phyloP scores from a whole-genome alignment of 331 rosid species.

The Saraca asoca region DNA sequence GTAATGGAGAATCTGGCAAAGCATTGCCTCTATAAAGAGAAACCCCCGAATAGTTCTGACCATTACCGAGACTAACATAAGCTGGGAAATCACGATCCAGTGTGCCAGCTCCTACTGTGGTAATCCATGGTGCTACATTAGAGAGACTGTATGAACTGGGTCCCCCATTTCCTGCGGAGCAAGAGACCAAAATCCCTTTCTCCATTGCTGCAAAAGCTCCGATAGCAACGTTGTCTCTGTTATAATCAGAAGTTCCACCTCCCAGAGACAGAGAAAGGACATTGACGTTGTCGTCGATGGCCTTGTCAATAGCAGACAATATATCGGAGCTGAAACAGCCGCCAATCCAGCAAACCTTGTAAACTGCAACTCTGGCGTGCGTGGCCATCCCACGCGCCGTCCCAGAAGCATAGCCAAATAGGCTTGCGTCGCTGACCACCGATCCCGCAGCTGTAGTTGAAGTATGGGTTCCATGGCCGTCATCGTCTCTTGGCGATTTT shows the following conservation, averaged over 20 bases:
- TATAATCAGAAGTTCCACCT: slow-evolving; percentile 78
- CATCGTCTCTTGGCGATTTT: slow-evolving; percentile 79
- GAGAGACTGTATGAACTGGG: slow-evolving; percentile 65
- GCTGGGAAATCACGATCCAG: slow-evolving; percentile 67
- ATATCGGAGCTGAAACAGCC: slow-evolving; percentile 98
- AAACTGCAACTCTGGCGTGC: slow-evolving; percentile 69
- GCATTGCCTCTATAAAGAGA: slow-evolving; percentile 69
- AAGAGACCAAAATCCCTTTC: slow-evolving; percentile 79
- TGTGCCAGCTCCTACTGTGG: no score
- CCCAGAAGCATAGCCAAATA: slow-evolving; percentile 68
- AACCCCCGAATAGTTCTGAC: slow-evolving; percentile 76
- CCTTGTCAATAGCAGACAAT: slow-evolving; percentile 68
- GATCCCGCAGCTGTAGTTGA: slow-evolving; percentile 79
- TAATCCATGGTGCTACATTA: slow-evolving; percentile 73
- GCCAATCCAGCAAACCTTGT: slow-evolving; percentile 87
- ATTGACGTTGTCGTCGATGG: slow-evolving; percentile 64
- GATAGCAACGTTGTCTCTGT: slow-evolving; percentile 76
- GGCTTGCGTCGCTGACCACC: slow-evolving; percentile 51
- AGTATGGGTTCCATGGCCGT: slow-evolving; percentile 92
- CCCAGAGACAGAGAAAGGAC: slow-evolving; percentile 85
- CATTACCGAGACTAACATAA: slow-evolving; percentile 63
- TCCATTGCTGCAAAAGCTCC: slow-evolving; percentile 88
- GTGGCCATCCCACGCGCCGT: slow-evolving; percentile 95
- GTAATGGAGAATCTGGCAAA: slow-evolving; percentile 46
- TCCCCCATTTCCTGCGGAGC: slow-evolving; percentile 92